Evolutionary conservation across 306 rosid genomes (phyloP).

Genomic region (Rosa multiflora): DNA sequence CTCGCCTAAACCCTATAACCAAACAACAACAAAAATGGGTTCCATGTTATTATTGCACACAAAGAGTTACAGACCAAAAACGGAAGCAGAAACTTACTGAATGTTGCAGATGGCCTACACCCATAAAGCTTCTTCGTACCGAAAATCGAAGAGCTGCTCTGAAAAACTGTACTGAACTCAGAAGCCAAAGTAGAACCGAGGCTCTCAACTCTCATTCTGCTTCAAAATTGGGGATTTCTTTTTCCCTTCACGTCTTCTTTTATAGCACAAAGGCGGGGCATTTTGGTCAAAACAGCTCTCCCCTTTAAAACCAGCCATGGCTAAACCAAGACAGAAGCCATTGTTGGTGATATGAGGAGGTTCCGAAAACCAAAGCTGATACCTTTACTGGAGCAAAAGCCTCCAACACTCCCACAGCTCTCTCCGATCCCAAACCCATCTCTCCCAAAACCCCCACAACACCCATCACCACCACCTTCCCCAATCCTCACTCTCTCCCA

Average conservation of each 20-base stretch:
- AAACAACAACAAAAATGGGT: slow-evolving; percentile 2
- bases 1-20: slow-evolving; percentile 28
- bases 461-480: slow-evolving; percentile 24
- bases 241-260: not conserved
- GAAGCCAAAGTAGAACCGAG: slow-evolving; percentile 25
- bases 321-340: not conserved
- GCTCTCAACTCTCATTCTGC: slow-evolving; percentile 30
- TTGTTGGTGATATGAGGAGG: slow-evolving; percentile 34
- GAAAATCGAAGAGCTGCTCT: slow-evolving; percentile 21
- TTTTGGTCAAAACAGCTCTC: not conserved
- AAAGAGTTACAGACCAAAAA: not conserved
- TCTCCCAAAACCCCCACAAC: slow-evolving; percentile 45
- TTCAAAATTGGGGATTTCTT: not conserved
- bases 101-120: slow-evolving; percentile 24
- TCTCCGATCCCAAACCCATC: slow-evolving; percentile 57
- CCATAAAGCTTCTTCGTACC: slow-evolving; percentile 16
- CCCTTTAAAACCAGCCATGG: not conserved
- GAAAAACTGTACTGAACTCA: slow-evolving; percentile 6
- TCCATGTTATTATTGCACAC: not conserved
- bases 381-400: slow-evolving; percentile 25
- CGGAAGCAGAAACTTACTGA: slow-evolving; percentile 35
- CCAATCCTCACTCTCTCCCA: slow-evolving; percentile 51
- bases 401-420: slow-evolving; percentile 22
- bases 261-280: not conserved
- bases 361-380: slow-evolving; percentile 34